A percentile compares a stretch with the other conserved stretches of the same genome.
Conservation (phyloP, 305 asterid species). For the Solanum hybrid region DNA sequence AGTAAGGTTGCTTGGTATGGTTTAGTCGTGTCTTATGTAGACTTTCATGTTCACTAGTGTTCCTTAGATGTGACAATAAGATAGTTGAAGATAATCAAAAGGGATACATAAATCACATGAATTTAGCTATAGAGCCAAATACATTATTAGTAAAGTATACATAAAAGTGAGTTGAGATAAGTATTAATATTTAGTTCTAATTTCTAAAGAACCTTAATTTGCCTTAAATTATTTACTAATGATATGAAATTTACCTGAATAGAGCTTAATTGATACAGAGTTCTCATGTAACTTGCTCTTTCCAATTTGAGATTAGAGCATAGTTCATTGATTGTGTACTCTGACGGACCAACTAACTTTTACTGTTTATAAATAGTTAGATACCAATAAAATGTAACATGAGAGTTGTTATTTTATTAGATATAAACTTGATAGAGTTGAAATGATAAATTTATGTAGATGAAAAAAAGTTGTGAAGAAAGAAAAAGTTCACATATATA, state of each 20-base stretch:
- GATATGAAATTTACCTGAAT: background rate
- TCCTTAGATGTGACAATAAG: background rate
- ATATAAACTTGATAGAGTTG: background rate
- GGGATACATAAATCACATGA: background rate
- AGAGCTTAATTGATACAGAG: background rate
- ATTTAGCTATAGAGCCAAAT: background rate
- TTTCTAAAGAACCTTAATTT: background rate
- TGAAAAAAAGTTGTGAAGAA: background rate
- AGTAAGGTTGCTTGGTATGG: too few relatives aligned
- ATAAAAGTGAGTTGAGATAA: background rate
- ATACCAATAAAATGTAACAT: background rate
- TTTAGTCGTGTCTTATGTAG: background rate
- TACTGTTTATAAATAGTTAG: background rate
- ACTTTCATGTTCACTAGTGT: background rate
- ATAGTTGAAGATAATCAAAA: background rate
- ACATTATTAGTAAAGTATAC: background rate
- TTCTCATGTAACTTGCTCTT: background rate
- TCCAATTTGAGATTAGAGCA: background rate
- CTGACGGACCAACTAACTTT: background rate
- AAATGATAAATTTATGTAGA: too few relatives aligned
- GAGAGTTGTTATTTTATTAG: background rate
- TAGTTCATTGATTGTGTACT: background rate
- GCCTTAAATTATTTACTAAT: background rate
- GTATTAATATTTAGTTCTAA: background rate
- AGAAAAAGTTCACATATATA: background rate